Base-by-base conservation (phyloP, 306 rosid species). In the Fagus sylvatica region DNA sequence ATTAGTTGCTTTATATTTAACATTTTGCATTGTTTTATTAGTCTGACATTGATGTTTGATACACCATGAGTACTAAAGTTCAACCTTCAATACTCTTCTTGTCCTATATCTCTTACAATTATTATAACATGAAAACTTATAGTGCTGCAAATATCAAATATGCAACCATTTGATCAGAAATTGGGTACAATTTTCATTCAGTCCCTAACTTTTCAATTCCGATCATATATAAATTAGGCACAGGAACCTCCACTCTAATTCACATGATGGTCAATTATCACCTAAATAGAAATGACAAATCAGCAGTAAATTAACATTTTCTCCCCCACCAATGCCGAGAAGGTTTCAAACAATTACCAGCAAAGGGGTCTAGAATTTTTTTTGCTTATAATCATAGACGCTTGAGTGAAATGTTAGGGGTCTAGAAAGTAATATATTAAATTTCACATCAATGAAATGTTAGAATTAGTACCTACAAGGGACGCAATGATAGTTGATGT, bases 251-350 rank as follows among this genome's bases (percentile, higher is more conserved):
- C 90, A 88, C 89, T 87, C 74, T 41, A 80, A 46, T 55, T 64
- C 77, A 75, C 82, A 84, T 85, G 72, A 90, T 92, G 91, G 83
- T 75, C 84, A 83, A 83, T 88, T 87, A 89, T 86, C 70, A 77
- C 85, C 69, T 68, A 69, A 22, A 55, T 78, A 74, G 82, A 86
- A 22, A 85, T 72, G 87, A 76, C 75, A 83, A 83, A 82, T 62
- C 69, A 82, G 78, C 33, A 72, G 80, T 74, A 76, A 75, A 82
- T 73, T 78, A 74, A 80, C 78, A 73, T 71, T 73, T 70, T 59
- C 72, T 73, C 73, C 54, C 54, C 81, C 79, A 78, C 80, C 66
- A 66, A 74, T 80, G 77, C 67, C 74, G 77, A 85, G 77, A 87
- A 64, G 67, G 68, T 2, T 22, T 6, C 65, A 65, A 66, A 73